Base-by-base conservation (phyloP, 768 basidiomycete species). In the Phlebiopsis flavidoalba region DNA sequence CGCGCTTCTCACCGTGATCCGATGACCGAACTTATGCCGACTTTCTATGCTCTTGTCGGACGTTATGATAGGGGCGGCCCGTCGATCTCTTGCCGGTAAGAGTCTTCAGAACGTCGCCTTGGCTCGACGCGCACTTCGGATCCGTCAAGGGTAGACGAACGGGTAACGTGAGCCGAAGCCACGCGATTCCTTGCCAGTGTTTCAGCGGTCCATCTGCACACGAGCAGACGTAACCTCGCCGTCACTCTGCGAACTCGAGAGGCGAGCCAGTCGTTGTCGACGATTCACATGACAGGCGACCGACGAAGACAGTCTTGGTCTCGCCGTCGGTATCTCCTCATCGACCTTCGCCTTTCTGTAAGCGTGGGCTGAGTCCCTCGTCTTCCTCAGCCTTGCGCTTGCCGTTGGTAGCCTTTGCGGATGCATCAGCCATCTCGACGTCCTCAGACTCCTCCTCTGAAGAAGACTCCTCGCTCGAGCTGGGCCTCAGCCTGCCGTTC, bases 191-290 rank as follows among this genome's bases (percentile, higher is more conserved):
- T 83, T 87, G 64, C 91, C 91, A 15, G 86, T 83, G 65, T 86
- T 85, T n/a, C n/a, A n/a, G 60, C 90, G 88, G 66, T 93, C 91
- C 76, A 83, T 85, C 72, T 89, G 88, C 62, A 98, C 93, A n/a
- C 83, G 86, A 6, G 93, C 94, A n/a, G 85, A 86, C 62, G 86
- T 83, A 67, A 99, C 84, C 76, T 95, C 91, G 54, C 97, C 97
- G 67, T n/a, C 87, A 95, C 57, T 81, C 79, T 35, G 88, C 85
- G 65, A 99, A 98, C 74, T 98, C 96, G 72, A n/a, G 87, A 82
- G 53, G 88, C 85, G 63, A 98, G 86, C 81, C 93, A 91, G 74
- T 98, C 96, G 71, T 93, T 90, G 78, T 98, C 96, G 63, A 98
- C 89, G 72, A n/a, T 91, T 92, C 95, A n/a, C 95, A 99, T 12